Evolutionary conservation across 768 basidiomycete genomes (phyloP).

Genomic region (Candolleomyces eurysporus): DNA sequence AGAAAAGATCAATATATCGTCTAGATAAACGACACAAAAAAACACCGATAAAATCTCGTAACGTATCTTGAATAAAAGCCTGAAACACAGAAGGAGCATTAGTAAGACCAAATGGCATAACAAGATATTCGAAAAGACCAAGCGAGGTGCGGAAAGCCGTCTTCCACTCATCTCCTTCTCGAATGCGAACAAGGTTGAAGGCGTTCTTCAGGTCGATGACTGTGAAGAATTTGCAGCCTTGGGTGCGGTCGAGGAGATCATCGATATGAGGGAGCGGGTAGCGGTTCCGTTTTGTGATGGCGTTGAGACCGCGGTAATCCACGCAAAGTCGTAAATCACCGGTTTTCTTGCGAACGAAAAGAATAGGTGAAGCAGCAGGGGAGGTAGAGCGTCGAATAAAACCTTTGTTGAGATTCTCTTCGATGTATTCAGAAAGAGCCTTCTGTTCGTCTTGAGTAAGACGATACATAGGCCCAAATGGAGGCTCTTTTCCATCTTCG

Average conservation of each 20-base stretch:
- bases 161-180: slow-evolving; percentile 41
- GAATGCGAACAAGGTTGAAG: slow-evolving; percentile 36
- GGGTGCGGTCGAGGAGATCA: slow-evolving; percentile 2
- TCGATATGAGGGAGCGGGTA: slow-evolving; percentile 5
- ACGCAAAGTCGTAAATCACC: slow-evolving; percentile 30
- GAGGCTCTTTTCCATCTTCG: slow-evolving; percentile 11
- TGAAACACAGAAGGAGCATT: slow-evolving; percentile 44
- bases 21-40: slow-evolving; percentile 41
- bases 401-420: slow-evolving; percentile 30
- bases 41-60: slow-evolving; percentile 35
- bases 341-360: slow-evolving; percentile 32
- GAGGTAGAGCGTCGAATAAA: slow-evolving; percentile 33
- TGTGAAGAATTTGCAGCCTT: slow-evolving; percentile 18
- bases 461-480: slow-evolving; percentile 6
- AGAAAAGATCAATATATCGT: slow-evolving; percentile 39
- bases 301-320: slow-evolving; percentile 32
- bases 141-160: slow-evolving; percentile 38
- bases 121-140: slow-evolving; percentile 34
- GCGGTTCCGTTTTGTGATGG: slow-evolving; percentile 5
- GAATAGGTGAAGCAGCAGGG: slow-evolving; percentile 27
- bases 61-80: slow-evolving; percentile 37
- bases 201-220: slow-evolving; percentile 37
- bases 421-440: slow-evolving; percentile 32
- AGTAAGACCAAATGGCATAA: slow-evolving; percentile 37
- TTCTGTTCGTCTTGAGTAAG: slow-evolving; percentile 27